Base-by-base conservation (phyloP, 1,284 basidiomycete genomes). In the Macrocybe sp. region DNA sequence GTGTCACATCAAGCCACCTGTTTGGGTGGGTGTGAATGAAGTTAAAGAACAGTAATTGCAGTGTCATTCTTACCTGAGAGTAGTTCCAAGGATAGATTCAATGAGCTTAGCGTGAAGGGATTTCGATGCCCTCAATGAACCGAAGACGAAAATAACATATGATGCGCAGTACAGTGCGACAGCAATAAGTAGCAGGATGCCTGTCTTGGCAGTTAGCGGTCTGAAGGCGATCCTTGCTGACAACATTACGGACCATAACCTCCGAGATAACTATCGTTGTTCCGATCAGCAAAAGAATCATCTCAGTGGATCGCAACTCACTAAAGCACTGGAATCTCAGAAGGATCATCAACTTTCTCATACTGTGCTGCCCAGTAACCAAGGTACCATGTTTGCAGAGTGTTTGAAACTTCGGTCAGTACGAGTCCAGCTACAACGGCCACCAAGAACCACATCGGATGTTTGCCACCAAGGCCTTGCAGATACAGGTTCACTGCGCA, bases 361-460 rank as follows among this genome's bases (percentile, higher is more conserved):
- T 83, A 83, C 46, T 79, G 75, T 4, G 68, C 64, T 6, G 78
- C 74, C 79, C 81, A 85, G 47, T 74, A 71, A 31, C 80, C 81
- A 9, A 83, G 65, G 64, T 73, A 83, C 71, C 76, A 81, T 1
- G 72, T 76, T 58, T 78, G 73, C 38, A 69, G 64, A 2, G 71
- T 64, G 14, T 64, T 61, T 6, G 56, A 54, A 10, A 66, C 42
- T 33, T 72, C 66, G 7, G 54, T 57, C 4, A 66, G 30, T 22
- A 65, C 47, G 7, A 69, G 51, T 1, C 61, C 62, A n/a, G 51
- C 47, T 2, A 71, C 37, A 50, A 71, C 70, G 8, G 61, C 41
- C 2, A 61, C 41, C 55, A 70, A 74, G 54, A 76, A 76, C 3
- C 72, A 28, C 11, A 66, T 30, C 4, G 69, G 67, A 35, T 66